Conservation (phyloP, 345 rosid species). For the Rhodomyrtus tomentosa region DNA sequence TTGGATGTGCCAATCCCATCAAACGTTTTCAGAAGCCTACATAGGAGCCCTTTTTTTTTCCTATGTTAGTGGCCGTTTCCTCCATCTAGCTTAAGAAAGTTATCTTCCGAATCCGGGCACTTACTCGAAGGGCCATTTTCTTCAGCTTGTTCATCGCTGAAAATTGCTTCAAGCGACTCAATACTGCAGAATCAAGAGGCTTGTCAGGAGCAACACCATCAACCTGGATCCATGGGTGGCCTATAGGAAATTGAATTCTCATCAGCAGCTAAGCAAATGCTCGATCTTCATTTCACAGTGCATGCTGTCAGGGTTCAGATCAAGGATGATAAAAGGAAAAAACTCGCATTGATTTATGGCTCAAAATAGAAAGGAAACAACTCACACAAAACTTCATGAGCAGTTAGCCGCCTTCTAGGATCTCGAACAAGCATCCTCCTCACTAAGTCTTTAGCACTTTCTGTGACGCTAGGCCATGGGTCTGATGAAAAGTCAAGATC, state of each 20-base stretch:
- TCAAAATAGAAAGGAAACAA: background rate
- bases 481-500: constrained; percentile 35
- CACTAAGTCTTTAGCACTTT: constrained; percentile 38
- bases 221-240: constrained; percentile 39
- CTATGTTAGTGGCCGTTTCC: background rate
- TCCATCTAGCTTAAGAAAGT: background rate
- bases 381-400: constrained; percentile 40
- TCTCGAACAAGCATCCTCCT: constrained; percentile 35
- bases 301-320: background rate
- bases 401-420: constrained; percentile 24
- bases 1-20: background rate
- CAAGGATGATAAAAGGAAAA: background rate
- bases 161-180: constrained; percentile 34
- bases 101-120: background rate
- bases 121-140: constrained; percentile 31
- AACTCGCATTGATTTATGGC: background rate
- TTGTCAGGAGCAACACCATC: constrained; percentile 36
- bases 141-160: constrained; percentile 41
- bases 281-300: background rate
- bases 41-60: background rate
- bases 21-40: background rate
- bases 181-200: constrained; percentile 38
- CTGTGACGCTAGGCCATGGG: constrained; percentile 37
- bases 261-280: background rate
- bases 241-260: constrained; percentile 4